Percentiles rank a stretch among this genome's conserved stretches.
phyloP scores from a whole-genome alignment of 176 grass and related monocot species.

The Eragrostis curvula region DNA sequence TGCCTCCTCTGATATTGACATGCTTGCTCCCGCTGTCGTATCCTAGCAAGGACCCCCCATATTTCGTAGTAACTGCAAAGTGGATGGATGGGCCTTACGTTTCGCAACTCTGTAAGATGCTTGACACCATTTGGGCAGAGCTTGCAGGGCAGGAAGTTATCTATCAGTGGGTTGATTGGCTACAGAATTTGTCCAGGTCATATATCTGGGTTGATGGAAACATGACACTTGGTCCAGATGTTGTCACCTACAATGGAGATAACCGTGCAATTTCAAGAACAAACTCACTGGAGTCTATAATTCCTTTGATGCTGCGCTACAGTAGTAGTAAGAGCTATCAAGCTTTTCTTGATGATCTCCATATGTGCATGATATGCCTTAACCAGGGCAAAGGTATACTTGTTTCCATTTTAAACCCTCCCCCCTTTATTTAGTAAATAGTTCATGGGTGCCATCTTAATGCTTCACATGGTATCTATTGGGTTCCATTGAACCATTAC shows the following conservation, averaged over 20 bases:
- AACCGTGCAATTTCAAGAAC: conserved; percentile 37
- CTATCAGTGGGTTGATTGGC: conserved; percentile 68
- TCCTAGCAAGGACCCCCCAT: conserved; percentile 49
- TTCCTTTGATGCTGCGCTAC: conserved; percentile 51
- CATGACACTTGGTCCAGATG: conserved; percentile 40
- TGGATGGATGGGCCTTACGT: conserved; percentile 61
- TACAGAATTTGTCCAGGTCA: conserved; percentile 39
- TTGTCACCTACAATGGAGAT: background rate
- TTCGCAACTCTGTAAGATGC: conserved; percentile 50
- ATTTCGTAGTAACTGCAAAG: conserved; percentile 48
- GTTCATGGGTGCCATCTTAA: background rate
- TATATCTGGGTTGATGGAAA: conserved; percentile 47
- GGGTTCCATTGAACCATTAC: background rate
- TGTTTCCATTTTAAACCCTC: too few relatives aligned
- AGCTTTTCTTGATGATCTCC: too few relatives aligned
- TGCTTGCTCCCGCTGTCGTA: conserved; percentile 52
- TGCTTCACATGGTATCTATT: background rate
- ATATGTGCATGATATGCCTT: too few relatives aligned
- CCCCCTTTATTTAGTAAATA: too few relatives aligned
- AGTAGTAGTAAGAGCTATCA: background rate
- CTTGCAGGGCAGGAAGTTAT: conserved; percentile 54
- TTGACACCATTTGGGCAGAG: conserved; percentile 59
- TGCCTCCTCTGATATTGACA: conserved; percentile 56
- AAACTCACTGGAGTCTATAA: conserved; percentile 39
- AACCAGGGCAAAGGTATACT: too few relatives aligned